Conservation (phyloP, 768 basidiomycete genomes). For the Phlebiopsis flavidoalba region DNA sequence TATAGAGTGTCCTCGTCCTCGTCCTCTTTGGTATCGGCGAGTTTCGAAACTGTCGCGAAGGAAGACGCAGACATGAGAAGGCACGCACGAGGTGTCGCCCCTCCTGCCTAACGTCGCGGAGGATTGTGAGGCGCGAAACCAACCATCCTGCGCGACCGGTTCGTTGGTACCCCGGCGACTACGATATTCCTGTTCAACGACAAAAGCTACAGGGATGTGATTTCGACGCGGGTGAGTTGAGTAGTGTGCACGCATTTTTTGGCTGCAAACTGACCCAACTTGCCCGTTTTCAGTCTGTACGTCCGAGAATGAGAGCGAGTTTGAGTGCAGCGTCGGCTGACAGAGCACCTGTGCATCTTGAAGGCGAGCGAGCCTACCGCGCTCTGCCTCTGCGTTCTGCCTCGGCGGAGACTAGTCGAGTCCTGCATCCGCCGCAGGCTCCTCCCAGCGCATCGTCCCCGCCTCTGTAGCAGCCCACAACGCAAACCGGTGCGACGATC, state of each 20-base stretch:
- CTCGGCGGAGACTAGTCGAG: too few relatives aligned
- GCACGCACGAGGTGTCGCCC: neutral
- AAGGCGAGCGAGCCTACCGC: too few relatives aligned
- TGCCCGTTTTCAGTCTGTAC: conserved; percentile 10
- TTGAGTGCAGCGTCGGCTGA: too few relatives aligned
- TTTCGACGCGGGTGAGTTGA: conserved; percentile 6
- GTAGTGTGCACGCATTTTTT: neutral
- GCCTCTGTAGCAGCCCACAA: too few relatives aligned
- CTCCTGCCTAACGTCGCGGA: neutral
- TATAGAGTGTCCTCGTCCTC: too few relatives aligned
- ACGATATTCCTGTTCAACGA: conserved; percentile 11
- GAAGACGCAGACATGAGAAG: neutral
- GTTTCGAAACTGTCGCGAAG: neutral
- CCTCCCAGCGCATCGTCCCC: too few relatives aligned
- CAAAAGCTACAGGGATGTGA: conserved; percentile 9
- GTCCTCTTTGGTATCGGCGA: too few relatives aligned
- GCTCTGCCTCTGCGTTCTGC: too few relatives aligned
- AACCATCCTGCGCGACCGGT: conserved; percentile 6
- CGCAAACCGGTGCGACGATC: too few relatives aligned
- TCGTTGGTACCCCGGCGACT: too few relatives aligned
- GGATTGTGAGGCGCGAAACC: neutral
- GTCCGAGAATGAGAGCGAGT: conserved; percentile 13
- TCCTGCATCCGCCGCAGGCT: too few relatives aligned
- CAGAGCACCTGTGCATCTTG: too few relatives aligned
- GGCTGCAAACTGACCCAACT: neutral